Percentiles rank a stretch among this genome's conserved stretches.
Conservation (phyloP, 2,329 filamentous ascomycete genomes). For the Colletotrichum sp. region DNA sequence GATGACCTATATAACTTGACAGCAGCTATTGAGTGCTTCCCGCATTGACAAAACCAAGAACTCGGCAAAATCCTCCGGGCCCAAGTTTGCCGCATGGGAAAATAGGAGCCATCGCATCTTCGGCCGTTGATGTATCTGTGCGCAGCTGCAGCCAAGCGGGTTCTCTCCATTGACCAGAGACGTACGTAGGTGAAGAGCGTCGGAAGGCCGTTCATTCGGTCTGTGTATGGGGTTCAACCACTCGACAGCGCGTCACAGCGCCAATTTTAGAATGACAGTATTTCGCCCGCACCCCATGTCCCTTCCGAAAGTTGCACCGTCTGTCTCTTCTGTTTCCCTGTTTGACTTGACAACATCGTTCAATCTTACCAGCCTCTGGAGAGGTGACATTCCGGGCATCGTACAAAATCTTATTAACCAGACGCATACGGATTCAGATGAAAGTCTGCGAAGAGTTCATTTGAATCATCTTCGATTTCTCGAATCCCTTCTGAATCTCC, state of each 20-base stretch:
- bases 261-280: not conserved
- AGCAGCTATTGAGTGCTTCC: not conserved
- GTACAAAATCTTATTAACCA: not conserved
- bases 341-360: not conserved
- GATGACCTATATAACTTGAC: not conserved
- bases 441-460: not conserved
- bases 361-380: accelerated
- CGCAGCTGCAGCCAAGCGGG: not conserved
- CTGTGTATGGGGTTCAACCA: not conserved
- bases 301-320: not conserved
- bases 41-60: not conserved
- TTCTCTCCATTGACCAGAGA: not conserved
- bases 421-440: not conserved
- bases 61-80: not conserved
- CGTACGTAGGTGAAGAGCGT: not conserved
- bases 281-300: not conserved
- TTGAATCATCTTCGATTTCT: not conserved
- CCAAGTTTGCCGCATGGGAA: not conserved
- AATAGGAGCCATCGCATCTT: not conserved
- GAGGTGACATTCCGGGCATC: not conserved
- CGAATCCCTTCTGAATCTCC: not conserved
- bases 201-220: not conserved
- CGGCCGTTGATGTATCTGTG: not conserved
- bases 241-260: not conserved
- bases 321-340: not conserved